Evolutionary conservation across 257 asterid genomes (phyloP).

Genomic region (Misopates orontium): DNA sequence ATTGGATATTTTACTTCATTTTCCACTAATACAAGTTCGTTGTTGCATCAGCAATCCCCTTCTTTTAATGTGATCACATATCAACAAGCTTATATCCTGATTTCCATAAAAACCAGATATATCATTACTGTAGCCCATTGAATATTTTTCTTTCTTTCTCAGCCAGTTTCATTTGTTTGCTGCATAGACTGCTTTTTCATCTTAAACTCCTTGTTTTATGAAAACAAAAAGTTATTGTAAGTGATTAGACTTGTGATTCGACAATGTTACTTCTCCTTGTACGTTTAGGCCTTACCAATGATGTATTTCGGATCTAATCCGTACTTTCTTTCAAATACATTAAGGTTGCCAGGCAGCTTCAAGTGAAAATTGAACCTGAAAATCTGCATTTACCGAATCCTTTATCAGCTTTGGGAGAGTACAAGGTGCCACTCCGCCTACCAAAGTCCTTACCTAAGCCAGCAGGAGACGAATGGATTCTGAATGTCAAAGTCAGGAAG

Average conservation of each 20-base stretch:
- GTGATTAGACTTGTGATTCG: not conserved
- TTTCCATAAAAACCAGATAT: not conserved
- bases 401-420: conserved; percentile 50
- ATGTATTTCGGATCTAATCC: not conserved
- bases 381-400: conserved; percentile 50
- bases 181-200: not conserved
- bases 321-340: not conserved
- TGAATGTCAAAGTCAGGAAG: conserved; percentile 50
- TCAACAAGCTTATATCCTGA: too few species aligned
- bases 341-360: conserved; percentile 56
- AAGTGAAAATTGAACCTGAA: conserved; percentile 47
- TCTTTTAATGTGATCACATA: too few species aligned
- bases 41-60: not conserved
- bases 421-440: conserved; percentile 53
- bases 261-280: not conserved
- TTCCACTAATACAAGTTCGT: too few species aligned
- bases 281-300: not conserved
- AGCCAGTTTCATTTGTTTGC: not conserved
- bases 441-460: conserved; percentile 59
- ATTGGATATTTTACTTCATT: too few species aligned
- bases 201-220: not conserved
- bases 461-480: conserved; percentile 58
- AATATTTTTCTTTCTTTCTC: not conserved
- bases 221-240: too few species aligned
- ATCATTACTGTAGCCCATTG: not conserved